Conservation (phyloP, 2,329 filamentous ascomycete genomes). For the Aureobasidium zeae region DNA sequence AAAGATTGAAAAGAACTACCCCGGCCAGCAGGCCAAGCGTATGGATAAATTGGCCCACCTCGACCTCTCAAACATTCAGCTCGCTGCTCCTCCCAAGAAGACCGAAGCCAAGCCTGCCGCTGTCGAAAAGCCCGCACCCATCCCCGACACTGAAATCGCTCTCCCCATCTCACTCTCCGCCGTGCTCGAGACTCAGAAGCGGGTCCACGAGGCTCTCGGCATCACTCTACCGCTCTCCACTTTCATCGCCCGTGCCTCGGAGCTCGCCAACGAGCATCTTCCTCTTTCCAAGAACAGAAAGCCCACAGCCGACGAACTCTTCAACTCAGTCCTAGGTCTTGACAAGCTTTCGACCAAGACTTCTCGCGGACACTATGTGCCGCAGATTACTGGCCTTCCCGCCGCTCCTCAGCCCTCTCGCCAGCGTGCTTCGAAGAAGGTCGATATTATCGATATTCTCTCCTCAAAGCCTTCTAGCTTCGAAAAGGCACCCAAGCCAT, state of each 20-base stretch:
- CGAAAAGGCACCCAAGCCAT: slow-evolving; percentile 26
- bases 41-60: slow-evolving; percentile 72
- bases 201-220: slow-evolving; percentile 67
- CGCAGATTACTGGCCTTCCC: slow-evolving; percentile 57
- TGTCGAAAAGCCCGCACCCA: slow-evolving; percentile 34
- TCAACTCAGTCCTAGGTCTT: slow-evolving; percentile 77
- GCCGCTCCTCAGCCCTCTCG: slow-evolving; percentile 29
- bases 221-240: slow-evolving; percentile 75
- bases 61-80: slow-evolving; percentile 91
- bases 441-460: slow-evolving; percentile 79
- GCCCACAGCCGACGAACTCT: slow-evolving; percentile 71
- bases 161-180: slow-evolving; percentile 69
- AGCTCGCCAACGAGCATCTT: slow-evolving; percentile 79
- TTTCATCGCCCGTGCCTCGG: slow-evolving; percentile 75
- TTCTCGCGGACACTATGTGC: slow-evolving; percentile 57
- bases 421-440: slow-evolving; percentile 35
- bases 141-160: slow-evolving; percentile 51
- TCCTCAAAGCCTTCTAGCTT: slow-evolving; percentile 33
- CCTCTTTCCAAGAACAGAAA: slow-evolving; percentile 56
- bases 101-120: slow-evolving; percentile 40
- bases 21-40: slow-evolving; percentile 58
- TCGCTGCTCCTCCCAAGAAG: slow-evolving; percentile 45
- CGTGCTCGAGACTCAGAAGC: slow-evolving; percentile 71
- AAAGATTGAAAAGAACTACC: slow-evolving; percentile 61
- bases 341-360: slow-evolving; percentile 39